Conservation (phyloP, 1,284 basidiomycete genomes). For the Cystobasidiaceae sp. region DNA sequence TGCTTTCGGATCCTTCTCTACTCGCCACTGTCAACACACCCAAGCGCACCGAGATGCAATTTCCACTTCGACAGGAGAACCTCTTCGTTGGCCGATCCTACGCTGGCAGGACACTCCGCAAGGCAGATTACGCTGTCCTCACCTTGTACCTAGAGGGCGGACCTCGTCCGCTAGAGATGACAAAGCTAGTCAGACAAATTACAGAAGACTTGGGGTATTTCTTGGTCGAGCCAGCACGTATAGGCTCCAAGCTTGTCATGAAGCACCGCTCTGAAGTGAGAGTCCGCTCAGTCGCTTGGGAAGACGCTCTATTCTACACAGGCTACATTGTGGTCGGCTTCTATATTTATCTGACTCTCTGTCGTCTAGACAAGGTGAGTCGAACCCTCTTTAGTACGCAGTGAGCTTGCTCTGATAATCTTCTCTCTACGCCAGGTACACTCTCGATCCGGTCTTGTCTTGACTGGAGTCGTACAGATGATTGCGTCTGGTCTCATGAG, state of each 20-base stretch:
- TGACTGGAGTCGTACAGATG: slow-evolving; percentile 88
- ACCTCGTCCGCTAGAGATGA: slow-evolving; percentile 8
- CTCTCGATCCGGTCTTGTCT: slow-evolving; percentile 82
- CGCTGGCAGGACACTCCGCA: slow-evolving; percentile 53
- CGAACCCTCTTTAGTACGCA: neutral
- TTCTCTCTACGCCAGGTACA: slow-evolving; percentile 56
- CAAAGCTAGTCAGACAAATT: slow-evolving; percentile 6
- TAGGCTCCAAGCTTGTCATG: neutral
- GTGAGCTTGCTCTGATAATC: neutral
- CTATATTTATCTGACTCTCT: slow-evolving; percentile 72
- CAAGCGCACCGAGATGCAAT: slow-evolving; percentile 35
- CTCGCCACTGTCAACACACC: slow-evolving; percentile 55
- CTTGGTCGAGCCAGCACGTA: slow-evolving; percentile 31
- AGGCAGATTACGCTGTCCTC: slow-evolving; percentile 63
- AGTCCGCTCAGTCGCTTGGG: slow-evolving; percentile 32
- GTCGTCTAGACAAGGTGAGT: slow-evolving; percentile 60
- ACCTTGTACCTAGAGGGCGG: slow-evolving; percentile 70
- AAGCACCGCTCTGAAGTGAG: slow-evolving; percentile 36
- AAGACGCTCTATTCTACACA: slow-evolving; percentile 60
- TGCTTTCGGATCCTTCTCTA: slow-evolving; percentile 58
- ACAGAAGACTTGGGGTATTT: slow-evolving; percentile 27
- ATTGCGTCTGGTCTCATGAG: slow-evolving; percentile 87
- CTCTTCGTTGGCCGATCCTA: slow-evolving; percentile 32
- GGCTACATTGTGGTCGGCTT: slow-evolving; percentile 74
- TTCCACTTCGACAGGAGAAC: slow-evolving; percentile 29